Evolutionary conservation across 176 grass and related monocot species (phyloP), one percentile per base, ranked within the genome.

Genomic region (Eremochloa ophiuroides): DNA sequence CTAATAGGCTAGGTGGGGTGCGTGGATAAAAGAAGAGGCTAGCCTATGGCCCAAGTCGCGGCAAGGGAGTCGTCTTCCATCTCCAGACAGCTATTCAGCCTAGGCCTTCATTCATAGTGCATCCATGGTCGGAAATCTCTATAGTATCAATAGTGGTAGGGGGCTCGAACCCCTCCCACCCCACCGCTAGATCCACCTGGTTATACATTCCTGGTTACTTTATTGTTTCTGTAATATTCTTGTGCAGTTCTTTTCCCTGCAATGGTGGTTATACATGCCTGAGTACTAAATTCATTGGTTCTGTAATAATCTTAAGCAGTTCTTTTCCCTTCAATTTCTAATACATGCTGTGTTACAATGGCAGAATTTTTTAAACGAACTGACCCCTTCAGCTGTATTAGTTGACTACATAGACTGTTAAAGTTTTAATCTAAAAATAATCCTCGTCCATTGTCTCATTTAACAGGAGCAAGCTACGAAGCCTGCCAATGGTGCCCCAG

Each of bases 381-480:
- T 82, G 30, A 82, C 1, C 13, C 12, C 7, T 17, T 48, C 34
- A 29, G 40, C 30, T 69, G 11, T n/a, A 79, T 79, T 69, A 56
- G 5, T 68, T 35, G 10, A 9, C 20, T 66, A 22, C 23, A n/a
- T 39, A 61, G 17, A 18, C 25, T 62, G 40, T 26, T 70, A 37
- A 10, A 35, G 37, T 78, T 41, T 61, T 62, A 9, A 47, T 80
- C 27, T 60, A 68, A 47, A 60, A 38, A 38, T 29, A 23, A 28
- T 43, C 10, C 11, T 87, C 9, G 83, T 80, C 23, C 84, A 34
- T 47, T 84, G 55, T 33, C 7, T 83, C 42, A 46, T 55, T 80
- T 67, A 71, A 20, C 78, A 99, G 97, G 97, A 99, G 20, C 91
- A 93, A 84, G 76, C 71, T 83, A 74, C 76, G 78, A 99, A 96